Evolutionary conservation across 306 rosid species (phyloP).

Genomic region (Mimosa pudica): DNA sequence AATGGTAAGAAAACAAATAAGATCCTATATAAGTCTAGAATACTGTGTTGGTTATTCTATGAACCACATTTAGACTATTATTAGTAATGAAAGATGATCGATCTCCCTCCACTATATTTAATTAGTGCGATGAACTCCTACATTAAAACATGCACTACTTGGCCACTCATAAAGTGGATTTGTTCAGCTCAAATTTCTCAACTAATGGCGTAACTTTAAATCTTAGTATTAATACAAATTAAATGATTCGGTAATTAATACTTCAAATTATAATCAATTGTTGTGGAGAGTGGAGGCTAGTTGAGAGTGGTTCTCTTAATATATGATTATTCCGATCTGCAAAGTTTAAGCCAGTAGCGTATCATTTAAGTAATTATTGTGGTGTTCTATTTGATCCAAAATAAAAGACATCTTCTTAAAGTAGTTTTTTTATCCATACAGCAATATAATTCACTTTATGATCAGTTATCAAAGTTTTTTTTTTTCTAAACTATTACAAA

Average conservation of each 20-base stretch:
- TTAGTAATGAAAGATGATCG: not conserved
- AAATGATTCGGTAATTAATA: not conserved
- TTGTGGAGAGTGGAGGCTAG: too few species aligned
- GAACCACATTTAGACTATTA: slow-evolving; percentile 32
- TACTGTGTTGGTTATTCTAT: slow-evolving; percentile 17
- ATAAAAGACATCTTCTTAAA: too few species aligned
- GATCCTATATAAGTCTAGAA: slow-evolving; percentile 8
- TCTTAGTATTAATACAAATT: not conserved
- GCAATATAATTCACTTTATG: too few species aligned
- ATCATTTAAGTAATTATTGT: too few species aligned
- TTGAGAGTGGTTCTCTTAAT: too few species aligned
- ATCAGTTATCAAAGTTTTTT: too few species aligned
- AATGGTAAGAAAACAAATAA: not conserved
- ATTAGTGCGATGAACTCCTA: slow-evolving; percentile 26
- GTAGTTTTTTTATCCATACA: too few species aligned
- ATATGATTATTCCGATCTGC: too few species aligned
- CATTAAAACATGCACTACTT: slow-evolving; percentile 16
- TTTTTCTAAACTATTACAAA: too few species aligned
- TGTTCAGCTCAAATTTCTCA: not conserved
- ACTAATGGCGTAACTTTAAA: not conserved
- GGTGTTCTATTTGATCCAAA: too few species aligned
- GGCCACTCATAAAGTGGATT: slow-evolving; percentile 7
- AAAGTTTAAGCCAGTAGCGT: too few species aligned
- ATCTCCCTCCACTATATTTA: slow-evolving; percentile 16
- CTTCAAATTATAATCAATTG: too few species aligned